Evolutionary conservation across 1,284 basidiomycete species (phyloP).

Genomic region (Meripilus lineatus): DNA sequence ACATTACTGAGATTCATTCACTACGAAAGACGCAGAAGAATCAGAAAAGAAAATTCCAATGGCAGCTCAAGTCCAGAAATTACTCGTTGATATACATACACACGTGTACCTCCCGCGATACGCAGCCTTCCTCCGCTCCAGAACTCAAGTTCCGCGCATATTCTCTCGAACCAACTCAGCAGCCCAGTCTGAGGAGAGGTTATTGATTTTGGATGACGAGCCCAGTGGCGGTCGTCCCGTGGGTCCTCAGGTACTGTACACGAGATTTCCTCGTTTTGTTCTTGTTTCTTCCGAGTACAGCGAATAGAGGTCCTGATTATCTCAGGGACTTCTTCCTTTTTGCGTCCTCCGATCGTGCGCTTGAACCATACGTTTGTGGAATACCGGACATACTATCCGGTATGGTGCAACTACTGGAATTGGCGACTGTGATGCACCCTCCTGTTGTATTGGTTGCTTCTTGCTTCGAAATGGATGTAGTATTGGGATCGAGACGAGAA

Average conservation of each 20-base stretch:
- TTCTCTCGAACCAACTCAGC: constrained; percentile 41
- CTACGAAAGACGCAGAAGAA: too few relatives aligned
- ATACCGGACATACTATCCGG: not conserved
- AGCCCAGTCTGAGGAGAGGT: constrained; percentile 53
- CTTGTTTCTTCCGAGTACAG: not conserved
- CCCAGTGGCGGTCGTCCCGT: constrained; percentile 70
- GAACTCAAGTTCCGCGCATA: constrained; percentile 63
- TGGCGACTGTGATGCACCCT: too few relatives aligned
- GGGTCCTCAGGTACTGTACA: constrained; percentile 47
- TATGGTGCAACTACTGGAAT: constrained; percentile 9
- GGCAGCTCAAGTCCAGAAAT: constrained; percentile 22
- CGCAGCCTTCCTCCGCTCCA: constrained; percentile 55
- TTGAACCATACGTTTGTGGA: too few relatives aligned
- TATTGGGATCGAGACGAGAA: constrained; percentile 82
- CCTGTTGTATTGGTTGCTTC: too few relatives aligned
- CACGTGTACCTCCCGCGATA: constrained; percentile 80
- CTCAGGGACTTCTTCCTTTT: too few relatives aligned
- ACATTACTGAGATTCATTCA: too few relatives aligned
- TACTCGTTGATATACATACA: constrained; percentile 75
- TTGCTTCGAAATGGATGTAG: too few relatives aligned
- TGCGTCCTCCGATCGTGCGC: too few relatives aligned
- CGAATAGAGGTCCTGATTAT: too few relatives aligned
- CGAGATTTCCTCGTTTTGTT: not conserved
- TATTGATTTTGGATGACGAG: constrained; percentile 74
- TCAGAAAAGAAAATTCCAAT: constrained; percentile 8